Evolutionary conservation across 2,329 filamentous ascomycete species (phyloP), one percentile per base, ranked within the genome.

Genomic region (Onygena corvina): DNA sequence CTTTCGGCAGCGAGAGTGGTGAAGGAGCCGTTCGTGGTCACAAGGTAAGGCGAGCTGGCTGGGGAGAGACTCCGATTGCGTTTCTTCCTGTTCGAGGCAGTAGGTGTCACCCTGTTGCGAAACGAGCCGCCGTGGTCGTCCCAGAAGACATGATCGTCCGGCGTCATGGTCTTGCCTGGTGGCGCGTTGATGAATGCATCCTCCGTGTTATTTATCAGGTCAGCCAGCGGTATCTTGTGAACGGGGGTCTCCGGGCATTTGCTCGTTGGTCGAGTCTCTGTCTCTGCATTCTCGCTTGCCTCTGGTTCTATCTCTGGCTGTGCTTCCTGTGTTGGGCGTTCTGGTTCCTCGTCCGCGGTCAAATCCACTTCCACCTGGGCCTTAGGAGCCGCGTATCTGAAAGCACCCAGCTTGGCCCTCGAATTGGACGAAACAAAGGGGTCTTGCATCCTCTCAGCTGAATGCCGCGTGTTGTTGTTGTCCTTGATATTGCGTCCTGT

Each of bases 61-160:
- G 84, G 84, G 0, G 85, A 88, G 9, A 84, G 86, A 66, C 83
- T 88, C 56, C 79, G 76, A 12, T 81, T 79, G 50, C 85, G 76
- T 63, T 88, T 89, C 56, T 72, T 76, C 53, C 72, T 71, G 58
- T 64, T 52, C 50, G 64, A 61, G 44, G 61, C 63, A 12, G 75
- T 56, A 59, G 68, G 67, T 69, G 67, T 64, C 71, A 73, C 48
- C 70, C 75, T 47, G 70, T 74, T 53, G 47, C 64, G 61, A 2
- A 61, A 58, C 48, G 67, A 66, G 2, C 68, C 67, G 51, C 66
- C 71, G 30, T 59, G 58, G 60, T 72, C 69, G 52, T 77, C 73
- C 79, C 79, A 82, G 45, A 72, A 70, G 38, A 82, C 69, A 57
- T 78, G 74, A 53, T 81, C 79, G 54, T 79, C 74, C 0, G 78